Percentiles rank a stretch among this genome's conserved stretches.
phyloP scores from a whole-genome alignment of 768 basidiomycete species.

The Rhizopogon roseolus region DNA sequence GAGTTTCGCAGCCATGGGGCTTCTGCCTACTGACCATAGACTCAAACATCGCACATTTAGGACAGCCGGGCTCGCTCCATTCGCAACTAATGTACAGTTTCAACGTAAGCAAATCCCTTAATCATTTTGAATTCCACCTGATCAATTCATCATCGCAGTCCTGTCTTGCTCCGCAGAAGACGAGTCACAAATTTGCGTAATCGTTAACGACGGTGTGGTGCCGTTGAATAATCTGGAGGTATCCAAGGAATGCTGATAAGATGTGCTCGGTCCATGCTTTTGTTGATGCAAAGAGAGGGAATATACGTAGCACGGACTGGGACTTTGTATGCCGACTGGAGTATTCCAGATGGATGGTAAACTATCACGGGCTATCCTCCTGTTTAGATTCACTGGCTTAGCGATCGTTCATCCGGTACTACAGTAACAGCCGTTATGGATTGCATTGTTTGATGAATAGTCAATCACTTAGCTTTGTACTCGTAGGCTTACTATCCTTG shows the following conservation, averaged over 20 bases:
- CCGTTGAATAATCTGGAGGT: slow-evolving; percentile 69
- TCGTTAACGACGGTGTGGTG: slow-evolving; percentile 80
- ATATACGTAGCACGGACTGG: slow-evolving; percentile 63
- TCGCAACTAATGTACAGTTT: slow-evolving; percentile 81
- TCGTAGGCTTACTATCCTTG: too few species aligned
- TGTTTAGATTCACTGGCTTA: neutral
- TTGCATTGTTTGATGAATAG: too few species aligned
- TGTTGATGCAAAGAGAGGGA: slow-evolving; percentile 59
- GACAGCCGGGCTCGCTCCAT: slow-evolving; percentile 71
- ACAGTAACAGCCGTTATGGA: too few species aligned
- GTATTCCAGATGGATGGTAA: slow-evolving; percentile 65
- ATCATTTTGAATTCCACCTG: slow-evolving; percentile 3
- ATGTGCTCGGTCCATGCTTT: slow-evolving; percentile 73
- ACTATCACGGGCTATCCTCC: slow-evolving; percentile 70
- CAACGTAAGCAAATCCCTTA: slow-evolving; percentile 52
- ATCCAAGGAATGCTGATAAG: slow-evolving; percentile 65
- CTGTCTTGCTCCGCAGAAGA: slow-evolving; percentile 58
- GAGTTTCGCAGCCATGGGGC: slow-evolving; percentile 59
- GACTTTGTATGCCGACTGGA: slow-evolving; percentile 67
- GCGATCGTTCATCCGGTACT: neutral
- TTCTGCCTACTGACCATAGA: slow-evolving; percentile 66
- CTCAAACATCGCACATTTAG: slow-evolving; percentile 58
- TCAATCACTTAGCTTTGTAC: too few species aligned
- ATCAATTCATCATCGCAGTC: slow-evolving; percentile 34
- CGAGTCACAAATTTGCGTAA: slow-evolving; percentile 73